Evolutionary conservation across 371 early-diverging fungal genomes (phyloP), one percentile per base, ranked within the genome.

Genomic region (Saksenaea oblongispora): DNA sequence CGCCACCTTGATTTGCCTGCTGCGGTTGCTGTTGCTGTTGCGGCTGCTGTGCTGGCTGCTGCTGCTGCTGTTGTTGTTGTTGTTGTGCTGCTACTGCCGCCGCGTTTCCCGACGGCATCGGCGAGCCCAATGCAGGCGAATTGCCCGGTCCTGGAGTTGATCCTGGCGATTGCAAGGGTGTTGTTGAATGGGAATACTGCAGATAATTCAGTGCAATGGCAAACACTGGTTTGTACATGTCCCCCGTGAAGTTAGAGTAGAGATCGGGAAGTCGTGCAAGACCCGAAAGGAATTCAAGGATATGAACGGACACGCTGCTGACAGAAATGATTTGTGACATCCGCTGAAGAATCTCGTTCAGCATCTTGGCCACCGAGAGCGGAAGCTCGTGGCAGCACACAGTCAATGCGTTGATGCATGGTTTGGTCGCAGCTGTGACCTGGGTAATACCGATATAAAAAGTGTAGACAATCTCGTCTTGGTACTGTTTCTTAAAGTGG

Each of bases 121-220:
- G 42, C 17, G 69, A 51, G 5, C 62, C 61, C 11, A 65, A 55
- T 51, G 59, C 60, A 26, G 55, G 74, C 42, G 63, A 35, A 22
- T 18, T 47, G 34, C 58, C 51, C 24, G 54, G 54, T 11, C 51
- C 34, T 24, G 37, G 58, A 7, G 41, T 37, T 51, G 64, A 27
- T 54, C 53, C 61, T 76, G 72, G 41, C 35, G 54, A 42, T 54
- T 17, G 58, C 14, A 15, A 27, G 4, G 22, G 28, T 24, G 59
- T 42, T 15, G 61, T n/a, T 15, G 84, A 81, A 60, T 86, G 89
- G 5, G 86, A 84, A 62, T 87, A 80, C 55, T 91, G 91, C 31
- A 98, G 91, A 71, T 96, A 95, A 63, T 94, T 92, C 31, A 96
- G 73, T 0, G 96, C 93, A 62, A 97, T 94, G 3, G 91, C 93